phyloP scores from a whole-genome alignment of 257 asterid genomes.

The Nicotiana tabacum region DNA sequence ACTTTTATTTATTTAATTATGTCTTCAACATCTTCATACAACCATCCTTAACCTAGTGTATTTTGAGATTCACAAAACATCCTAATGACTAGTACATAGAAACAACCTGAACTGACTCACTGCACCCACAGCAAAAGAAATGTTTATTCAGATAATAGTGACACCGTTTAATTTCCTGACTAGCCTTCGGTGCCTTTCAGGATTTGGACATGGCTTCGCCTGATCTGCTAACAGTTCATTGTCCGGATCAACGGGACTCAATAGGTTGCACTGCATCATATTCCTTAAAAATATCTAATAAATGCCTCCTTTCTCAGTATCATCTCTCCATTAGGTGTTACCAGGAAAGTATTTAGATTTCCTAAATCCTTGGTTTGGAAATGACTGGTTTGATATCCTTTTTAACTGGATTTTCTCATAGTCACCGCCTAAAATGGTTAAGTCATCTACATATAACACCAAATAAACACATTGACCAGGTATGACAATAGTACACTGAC shows the following conservation, averaged over 20 bases:
- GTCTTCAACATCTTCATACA: background rate
- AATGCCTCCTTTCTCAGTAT: background rate
- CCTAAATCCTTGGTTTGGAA: background rate
- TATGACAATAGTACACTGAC: background rate
- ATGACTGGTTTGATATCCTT: background rate
- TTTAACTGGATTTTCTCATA: background rate
- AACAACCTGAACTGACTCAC: background rate
- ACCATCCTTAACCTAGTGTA: background rate
- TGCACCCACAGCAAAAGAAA: background rate
- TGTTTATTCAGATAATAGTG: background rate
- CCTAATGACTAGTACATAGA: background rate
- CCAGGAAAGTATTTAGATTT: background rate
- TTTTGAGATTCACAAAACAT: background rate
- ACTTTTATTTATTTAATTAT: too few relatives aligned
- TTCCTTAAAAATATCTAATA: background rate
- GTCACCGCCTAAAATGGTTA: background rate
- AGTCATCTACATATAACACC: background rate
- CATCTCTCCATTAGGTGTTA: background rate
- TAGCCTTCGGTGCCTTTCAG: background rate
- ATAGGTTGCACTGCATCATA: background rate
- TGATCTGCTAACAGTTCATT: background rate
- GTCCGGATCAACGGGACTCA: background rate
- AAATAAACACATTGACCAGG: background rate
- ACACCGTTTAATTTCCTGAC: background rate
- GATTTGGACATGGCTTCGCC: background rate